Evolutionary conservation across 345 rosid species (phyloP).

Genomic region (Bruguiera gymnorhiza): DNA sequence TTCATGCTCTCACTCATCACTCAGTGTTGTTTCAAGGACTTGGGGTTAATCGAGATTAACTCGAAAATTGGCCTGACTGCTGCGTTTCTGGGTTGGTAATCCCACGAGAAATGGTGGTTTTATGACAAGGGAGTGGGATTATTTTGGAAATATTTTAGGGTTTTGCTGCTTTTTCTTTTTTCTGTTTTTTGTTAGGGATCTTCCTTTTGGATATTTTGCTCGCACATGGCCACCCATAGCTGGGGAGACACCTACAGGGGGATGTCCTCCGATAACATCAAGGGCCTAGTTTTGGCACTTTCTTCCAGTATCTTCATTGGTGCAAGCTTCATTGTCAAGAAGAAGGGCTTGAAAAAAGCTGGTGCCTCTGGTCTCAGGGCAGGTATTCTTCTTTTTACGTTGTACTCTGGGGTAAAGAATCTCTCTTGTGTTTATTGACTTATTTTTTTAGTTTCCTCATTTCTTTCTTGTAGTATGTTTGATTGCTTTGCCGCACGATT

Average conservation of each 20-base stretch:
- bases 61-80: too few relatives aligned
- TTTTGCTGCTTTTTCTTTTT: too few relatives aligned
- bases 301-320: conserved; percentile 31
- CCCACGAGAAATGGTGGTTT: neutral
- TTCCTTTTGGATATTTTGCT: neutral
- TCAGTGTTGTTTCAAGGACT: neutral
- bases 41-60: neutral
- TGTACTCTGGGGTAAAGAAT: too few relatives aligned
- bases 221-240: conserved; percentile 8
- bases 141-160: too few relatives aligned
- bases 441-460: neutral
- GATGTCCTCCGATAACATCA: conserved; percentile 28
- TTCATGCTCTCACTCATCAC: neutral
- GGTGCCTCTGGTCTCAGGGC: conserved; percentile 29
- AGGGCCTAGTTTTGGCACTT: conserved; percentile 27
- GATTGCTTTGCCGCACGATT: too few relatives aligned
- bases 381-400: conserved; percentile 4
- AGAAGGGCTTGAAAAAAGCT: conserved; percentile 31
- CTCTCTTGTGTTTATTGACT: too few relatives aligned
- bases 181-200: neutral
- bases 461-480: neutral
- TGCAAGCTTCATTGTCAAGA: conserved; percentile 32
- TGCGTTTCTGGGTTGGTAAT: neutral
- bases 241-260: conserved; percentile 23
- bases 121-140: neutral